Evolutionary conservation across 441 rosid genomes (phyloP).

Genomic region (Pelargonium cotyledonis): DNA sequence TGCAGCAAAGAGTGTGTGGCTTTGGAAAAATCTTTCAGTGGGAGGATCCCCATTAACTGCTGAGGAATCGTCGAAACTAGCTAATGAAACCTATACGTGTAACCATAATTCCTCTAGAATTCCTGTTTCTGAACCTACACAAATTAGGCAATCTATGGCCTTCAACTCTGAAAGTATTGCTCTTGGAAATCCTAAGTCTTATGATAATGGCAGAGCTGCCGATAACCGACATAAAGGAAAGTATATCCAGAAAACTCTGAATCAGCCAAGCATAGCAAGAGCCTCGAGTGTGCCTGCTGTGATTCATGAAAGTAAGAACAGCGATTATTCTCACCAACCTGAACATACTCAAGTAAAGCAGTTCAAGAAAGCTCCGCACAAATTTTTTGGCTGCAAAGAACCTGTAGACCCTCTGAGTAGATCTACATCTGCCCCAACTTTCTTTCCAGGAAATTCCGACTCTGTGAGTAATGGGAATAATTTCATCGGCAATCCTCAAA

Average conservation of each 20-base stretch:
- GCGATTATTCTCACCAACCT: slow-evolving; percentile 30
- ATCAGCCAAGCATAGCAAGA: slow-evolving; percentile 42
- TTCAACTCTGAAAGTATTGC: slow-evolving; percentile 24
- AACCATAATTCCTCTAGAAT: slow-evolving; percentile 22
- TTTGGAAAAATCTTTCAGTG: slow-evolving; percentile 63
- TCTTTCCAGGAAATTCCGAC: slow-evolving; percentile 31
- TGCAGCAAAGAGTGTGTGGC: slow-evolving; percentile 88
- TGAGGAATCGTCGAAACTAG: slow-evolving; percentile 40
- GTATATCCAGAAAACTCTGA: slow-evolving; percentile 22
- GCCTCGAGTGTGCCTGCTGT: slow-evolving; percentile 29
- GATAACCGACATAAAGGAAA: slow-evolving; percentile 39
- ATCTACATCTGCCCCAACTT: slow-evolving; percentile 24
- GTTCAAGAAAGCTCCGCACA: slow-evolving; percentile 79
- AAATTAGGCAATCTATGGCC: slow-evolving; percentile 29
- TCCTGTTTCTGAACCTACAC: slow-evolving; percentile 28
- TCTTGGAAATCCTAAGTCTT: slow-evolving; percentile 21
- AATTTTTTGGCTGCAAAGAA: slow-evolving; percentile 43
- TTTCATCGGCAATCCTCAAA: slow-evolving; percentile 34
- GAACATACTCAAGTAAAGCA: slow-evolving; percentile 39
- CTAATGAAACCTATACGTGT: slow-evolving; percentile 19
- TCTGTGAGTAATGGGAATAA: slow-evolving; percentile 30
- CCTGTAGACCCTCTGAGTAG: slow-evolving; percentile 35
- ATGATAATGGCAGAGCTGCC: slow-evolving; percentile 25
- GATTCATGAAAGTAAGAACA: slow-evolving; percentile 37
- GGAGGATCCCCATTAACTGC: slow-evolving; percentile 67